Evolutionary conservation across 495 filamentous ascomycete genomes (phyloP).

Genomic region (Margaritispora aquatica): DNA sequence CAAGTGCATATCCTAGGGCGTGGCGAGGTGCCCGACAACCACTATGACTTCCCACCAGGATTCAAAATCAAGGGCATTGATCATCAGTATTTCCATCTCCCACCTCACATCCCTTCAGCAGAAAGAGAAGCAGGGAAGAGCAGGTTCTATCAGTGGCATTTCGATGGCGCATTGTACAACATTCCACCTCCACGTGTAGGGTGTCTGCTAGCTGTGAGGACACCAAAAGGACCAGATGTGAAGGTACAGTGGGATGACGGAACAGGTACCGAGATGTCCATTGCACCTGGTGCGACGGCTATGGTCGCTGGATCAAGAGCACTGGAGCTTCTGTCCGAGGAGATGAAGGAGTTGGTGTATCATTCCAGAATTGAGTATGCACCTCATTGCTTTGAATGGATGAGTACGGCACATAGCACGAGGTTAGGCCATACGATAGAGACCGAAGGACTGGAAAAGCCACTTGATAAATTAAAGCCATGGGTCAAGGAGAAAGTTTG

Average conservation of each 20-base stretch:
- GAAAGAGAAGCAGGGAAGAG: constrained; percentile 23
- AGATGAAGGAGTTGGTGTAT: constrained; percentile 21
- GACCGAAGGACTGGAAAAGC: constrained; percentile 26
- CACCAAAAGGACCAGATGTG: constrained; percentile 28
- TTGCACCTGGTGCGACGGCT: constrained; percentile 27
- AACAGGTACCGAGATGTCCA: constrained; percentile 25
- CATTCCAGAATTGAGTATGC: constrained; percentile 29
- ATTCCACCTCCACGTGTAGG: constrained; percentile 26
- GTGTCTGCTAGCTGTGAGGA: constrained; percentile 28
- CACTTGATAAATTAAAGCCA: constrained; percentile 22
- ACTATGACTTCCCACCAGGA: constrained; percentile 26
- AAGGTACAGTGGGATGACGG: constrained; percentile 29
- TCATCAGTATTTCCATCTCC: constrained; percentile 24
- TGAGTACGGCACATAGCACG: constrained; percentile 25
- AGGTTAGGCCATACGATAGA: constrained; percentile 26
- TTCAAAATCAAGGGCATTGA: constrained; percentile 30
- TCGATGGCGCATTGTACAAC: constrained; percentile 25
- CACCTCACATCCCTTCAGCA: constrained; percentile 24
- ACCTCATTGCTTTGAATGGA: constrained; percentile 30
- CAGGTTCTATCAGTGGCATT: constrained; percentile 31
- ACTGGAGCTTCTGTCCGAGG: constrained; percentile 21
- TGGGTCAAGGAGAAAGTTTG: constrained; percentile 24
- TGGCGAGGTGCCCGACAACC: constrained; percentile 22
- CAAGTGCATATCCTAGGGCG: constrained; percentile 29
- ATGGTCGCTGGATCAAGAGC: constrained; percentile 26